Conservation (phyloP, 1,284 basidiomycete species). For the Stereum hirsutum region DNA sequence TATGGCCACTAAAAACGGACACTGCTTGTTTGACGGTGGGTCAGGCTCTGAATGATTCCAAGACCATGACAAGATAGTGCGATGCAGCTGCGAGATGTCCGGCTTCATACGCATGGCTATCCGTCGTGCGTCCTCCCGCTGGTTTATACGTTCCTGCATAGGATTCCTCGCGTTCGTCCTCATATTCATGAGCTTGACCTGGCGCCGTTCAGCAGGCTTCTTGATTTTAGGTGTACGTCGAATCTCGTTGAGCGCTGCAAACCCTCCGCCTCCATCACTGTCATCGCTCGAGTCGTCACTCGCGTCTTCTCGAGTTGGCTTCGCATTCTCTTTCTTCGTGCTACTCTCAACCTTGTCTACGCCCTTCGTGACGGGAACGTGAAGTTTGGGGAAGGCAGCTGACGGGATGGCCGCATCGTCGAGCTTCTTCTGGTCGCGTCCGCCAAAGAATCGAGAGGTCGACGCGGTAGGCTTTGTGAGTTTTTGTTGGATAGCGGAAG, state of each 20-base stretch:
- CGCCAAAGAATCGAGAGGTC: constrained; percentile 22
- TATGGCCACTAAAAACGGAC: constrained; percentile 28
- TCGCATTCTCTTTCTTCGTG: not conserved
- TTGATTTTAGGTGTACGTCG: constrained; percentile 53
- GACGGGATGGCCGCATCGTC: constrained; percentile 17
- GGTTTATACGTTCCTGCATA: constrained; percentile 38
- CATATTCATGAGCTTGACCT: constrained; percentile 64
- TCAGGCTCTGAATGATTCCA: constrained; percentile 61
- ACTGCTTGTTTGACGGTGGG: constrained; percentile 37
- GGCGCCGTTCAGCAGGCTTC: constrained; percentile 51
- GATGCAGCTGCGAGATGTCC: constrained; percentile 75
- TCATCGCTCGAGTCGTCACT: constrained; percentile 47
- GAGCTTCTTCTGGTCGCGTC: constrained; percentile 26
- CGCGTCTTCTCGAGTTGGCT: constrained; percentile 22
- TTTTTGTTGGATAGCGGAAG: constrained; percentile 1
- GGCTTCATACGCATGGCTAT: constrained; percentile 73
- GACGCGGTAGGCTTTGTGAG: constrained; percentile 14
- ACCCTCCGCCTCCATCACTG: constrained; percentile 48
- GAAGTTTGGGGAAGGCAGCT: constrained; percentile 26
- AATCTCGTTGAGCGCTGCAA: constrained; percentile 54
- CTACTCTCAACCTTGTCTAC: not conserved
- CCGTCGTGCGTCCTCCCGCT: constrained; percentile 53
- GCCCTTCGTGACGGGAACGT: constrained; percentile 7
- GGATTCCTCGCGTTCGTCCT: constrained; percentile 32
- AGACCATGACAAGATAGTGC: constrained; percentile 81